These are phyloP conservation scores for Euclidium syriacum DNA, from an alignment of 345 rosid genomes.

Conservation along the genomic window DNA sequence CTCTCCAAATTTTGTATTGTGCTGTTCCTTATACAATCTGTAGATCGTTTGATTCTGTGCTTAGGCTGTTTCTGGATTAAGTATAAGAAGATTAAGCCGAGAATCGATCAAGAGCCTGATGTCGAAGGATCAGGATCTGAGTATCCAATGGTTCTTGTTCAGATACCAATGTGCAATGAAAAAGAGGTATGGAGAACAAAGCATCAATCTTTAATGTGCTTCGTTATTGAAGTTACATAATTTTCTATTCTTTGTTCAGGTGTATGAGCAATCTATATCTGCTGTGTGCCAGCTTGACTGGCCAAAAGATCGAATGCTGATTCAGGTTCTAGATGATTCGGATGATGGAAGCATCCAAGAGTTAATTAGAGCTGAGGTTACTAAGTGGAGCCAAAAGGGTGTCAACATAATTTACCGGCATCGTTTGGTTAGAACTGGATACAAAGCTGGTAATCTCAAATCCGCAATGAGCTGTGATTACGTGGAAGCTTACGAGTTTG, in stretches of 20 bases:
- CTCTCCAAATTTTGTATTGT: slow-evolving; percentile 64
- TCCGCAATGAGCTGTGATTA: slow-evolving; percentile 83
- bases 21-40: slow-evolving; percentile 67
- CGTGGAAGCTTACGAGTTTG: slow-evolving; percentile 66
- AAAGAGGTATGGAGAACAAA: slow-evolving; percentile 48
- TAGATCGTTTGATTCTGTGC: slow-evolving; percentile 62
- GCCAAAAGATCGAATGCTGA: slow-evolving; percentile 58
- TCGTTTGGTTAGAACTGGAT: slow-evolving; percentile 69
- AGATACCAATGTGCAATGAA: slow-evolving; percentile 85
- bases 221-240: not conserved
- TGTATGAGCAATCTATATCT: slow-evolving; percentile 73
- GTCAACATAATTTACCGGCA: slow-evolving; percentile 61
- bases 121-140: slow-evolving; percentile 41
- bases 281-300: slow-evolving; percentile 80
- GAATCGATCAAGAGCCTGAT: slow-evolving; percentile 43
- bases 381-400: slow-evolving; percentile 60
- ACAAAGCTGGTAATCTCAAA: slow-evolving; percentile 88
- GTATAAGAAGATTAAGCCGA: slow-evolving; percentile 58
- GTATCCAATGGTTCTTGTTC: slow-evolving; percentile 85
- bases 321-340: slow-evolving; percentile 82
- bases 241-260: slow-evolving; percentile 36
- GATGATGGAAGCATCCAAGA: slow-evolving; percentile 59
- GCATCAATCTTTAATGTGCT: not conserved
- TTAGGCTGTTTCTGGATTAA: slow-evolving; percentile 79
- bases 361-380: slow-evolving; percentile 59